Conservation (phyloP, 2,329 filamentous ascomycete genomes). For the Fusarium sp. region DNA sequence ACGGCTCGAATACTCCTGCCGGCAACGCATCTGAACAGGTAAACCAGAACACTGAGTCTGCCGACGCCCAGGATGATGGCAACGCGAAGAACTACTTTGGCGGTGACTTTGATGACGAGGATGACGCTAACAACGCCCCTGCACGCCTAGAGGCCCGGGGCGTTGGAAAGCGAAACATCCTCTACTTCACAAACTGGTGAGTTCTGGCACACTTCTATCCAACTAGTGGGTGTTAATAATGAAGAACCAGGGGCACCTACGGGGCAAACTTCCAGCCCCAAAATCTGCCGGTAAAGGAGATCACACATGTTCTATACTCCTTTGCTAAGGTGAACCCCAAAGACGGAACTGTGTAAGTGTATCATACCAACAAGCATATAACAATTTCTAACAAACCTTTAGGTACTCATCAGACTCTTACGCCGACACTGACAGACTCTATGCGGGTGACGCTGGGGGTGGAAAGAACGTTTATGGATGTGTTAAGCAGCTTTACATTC, state of each 20-base stretch:
- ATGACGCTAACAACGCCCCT: slow-evolving; percentile 17
- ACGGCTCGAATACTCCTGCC: not conserved
- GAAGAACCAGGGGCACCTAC: slow-evolving; percentile 73
- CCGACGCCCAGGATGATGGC: not conserved
- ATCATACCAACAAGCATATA: no score
- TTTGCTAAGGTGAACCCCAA: slow-evolving; percentile 60
- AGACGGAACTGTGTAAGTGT: slow-evolving; percentile 61
- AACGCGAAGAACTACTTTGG: slow-evolving; percentile 21
- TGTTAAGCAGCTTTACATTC: slow-evolving; percentile 79
- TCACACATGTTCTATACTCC: slow-evolving; percentile 80
- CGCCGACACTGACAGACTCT: slow-evolving; percentile 74
- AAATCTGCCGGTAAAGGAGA: slow-evolving; percentile 73
- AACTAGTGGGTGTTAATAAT: slow-evolving; percentile 15
- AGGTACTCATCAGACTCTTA: slow-evolving; percentile 46
- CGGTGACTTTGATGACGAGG: slow-evolving; percentile 18
- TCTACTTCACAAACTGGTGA: slow-evolving; percentile 69
- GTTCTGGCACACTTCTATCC: slow-evolving; percentile 2
- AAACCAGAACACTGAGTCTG: slow-evolving; percentile 1
- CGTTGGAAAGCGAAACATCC: slow-evolving; percentile 52
- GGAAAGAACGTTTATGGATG: slow-evolving; percentile 80
- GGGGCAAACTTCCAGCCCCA: slow-evolving; percentile 78
- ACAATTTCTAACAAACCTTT: not conserved
- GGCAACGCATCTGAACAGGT: slow-evolving; percentile 1
- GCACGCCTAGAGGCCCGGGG: slow-evolving; percentile 31
- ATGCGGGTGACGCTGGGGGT: slow-evolving; percentile 72